Conservation (phyloP, 306 rosid genomes). For the Crataegus laevigata region DNA sequence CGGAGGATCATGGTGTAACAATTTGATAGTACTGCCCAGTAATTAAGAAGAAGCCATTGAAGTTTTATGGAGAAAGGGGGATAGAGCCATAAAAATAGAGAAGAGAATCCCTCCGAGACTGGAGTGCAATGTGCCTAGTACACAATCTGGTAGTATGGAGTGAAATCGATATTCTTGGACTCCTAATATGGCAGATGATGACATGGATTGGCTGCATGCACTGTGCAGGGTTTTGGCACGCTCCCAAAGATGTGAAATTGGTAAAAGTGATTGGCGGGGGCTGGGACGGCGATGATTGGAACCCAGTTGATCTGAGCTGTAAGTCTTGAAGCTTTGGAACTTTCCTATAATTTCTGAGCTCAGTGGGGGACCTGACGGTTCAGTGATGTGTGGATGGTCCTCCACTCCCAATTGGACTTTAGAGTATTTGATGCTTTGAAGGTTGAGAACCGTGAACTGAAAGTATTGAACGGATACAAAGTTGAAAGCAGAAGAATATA, state of each 20-base stretch:
- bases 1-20: too few species aligned
- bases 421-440: not conserved
- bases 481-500: too few species aligned
- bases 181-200: not conserved
- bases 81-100: not conserved
- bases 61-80: too few species aligned
- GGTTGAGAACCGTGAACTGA: too few species aligned
- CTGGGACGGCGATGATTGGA: not conserved
- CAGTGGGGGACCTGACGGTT: not conserved
- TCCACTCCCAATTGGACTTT: not conserved
- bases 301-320: not conserved
- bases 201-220: not conserved
- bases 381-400: not conserved
- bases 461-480: too few species aligned
- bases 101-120: not conserved
- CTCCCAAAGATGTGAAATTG: constrained; percentile 3
- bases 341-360: not conserved
- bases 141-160: not conserved
- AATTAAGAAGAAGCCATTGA: too few species aligned
- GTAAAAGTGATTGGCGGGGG: not conserved
- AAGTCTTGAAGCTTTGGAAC: not conserved
- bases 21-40: too few species aligned
- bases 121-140: not conserved
- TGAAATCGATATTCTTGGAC: not conserved
- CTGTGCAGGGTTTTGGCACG: not conserved